Percentiles rank a stretch among this genome's conserved stretches.
phyloP scores from a whole-genome alignment of 306 rosid species.

The Aeschynomene evenia region DNA sequence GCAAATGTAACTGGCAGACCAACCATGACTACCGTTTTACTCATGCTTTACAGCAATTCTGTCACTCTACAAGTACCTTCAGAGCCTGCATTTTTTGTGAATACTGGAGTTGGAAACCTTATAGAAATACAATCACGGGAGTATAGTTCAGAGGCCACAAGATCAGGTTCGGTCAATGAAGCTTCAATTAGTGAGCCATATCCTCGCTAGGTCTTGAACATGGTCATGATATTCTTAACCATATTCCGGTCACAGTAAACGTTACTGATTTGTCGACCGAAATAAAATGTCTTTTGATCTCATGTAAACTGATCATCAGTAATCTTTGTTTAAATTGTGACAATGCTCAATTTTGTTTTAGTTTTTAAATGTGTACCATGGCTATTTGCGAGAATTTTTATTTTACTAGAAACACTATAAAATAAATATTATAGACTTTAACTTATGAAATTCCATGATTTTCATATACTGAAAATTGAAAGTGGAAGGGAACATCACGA shows the following conservation, averaged over 20 bases:
- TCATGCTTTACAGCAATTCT: conserved; percentile 40
- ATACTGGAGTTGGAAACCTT: background rate
- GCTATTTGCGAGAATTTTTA: too few relatives aligned
- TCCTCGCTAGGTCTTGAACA: conserved; percentile 18
- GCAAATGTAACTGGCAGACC: conserved; percentile 44
- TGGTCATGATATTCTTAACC: background rate
- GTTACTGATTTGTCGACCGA: background rate
- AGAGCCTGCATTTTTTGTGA: conserved; percentile 38
- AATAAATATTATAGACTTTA: too few relatives aligned
- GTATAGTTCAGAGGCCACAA: background rate
- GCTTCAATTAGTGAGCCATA: background rate
- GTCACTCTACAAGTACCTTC: conserved; percentile 30
- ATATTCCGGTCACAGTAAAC: background rate
- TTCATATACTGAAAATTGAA: background rate
- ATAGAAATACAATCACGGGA: background rate
- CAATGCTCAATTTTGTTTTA: background rate
- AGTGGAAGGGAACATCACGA: background rate
- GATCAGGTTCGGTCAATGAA: background rate
- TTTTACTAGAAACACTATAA: too few relatives aligned
- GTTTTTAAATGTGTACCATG: background rate
- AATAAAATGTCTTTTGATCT: background rate
- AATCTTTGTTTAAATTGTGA: background rate
- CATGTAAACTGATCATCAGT: background rate
- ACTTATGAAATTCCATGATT: too few relatives aligned
- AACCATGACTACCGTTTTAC: conserved; percentile 39